These are phyloP conservation scores for Bjerkandera adusta DNA, from an alignment of 1,284 basidiomycete genomes.

Conservation along the genomic window DNA sequence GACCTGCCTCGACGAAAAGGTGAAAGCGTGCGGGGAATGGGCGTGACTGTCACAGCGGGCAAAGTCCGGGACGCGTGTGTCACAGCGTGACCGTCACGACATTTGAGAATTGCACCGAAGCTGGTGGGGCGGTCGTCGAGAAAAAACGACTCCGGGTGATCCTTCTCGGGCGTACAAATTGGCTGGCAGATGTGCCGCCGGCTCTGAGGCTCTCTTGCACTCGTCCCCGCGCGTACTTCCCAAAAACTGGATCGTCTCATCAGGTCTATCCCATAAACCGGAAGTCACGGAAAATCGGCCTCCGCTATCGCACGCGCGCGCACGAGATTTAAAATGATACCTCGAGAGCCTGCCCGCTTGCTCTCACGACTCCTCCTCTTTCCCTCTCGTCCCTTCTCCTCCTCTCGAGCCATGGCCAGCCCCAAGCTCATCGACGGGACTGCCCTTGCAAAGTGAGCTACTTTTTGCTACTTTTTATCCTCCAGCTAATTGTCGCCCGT, in stretches of 20 bases:
- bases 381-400: constrained; percentile 28
- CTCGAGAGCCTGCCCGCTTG: constrained; percentile 1
- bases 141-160: not conserved
- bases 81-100: not conserved
- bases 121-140: not conserved
- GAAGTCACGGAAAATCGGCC: constrained; percentile 6
- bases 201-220: not conserved
- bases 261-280: not conserved
- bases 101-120: no score
- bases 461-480: not conserved
- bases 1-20: not conserved
- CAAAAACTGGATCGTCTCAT: not conserved
- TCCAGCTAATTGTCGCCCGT: constrained; percentile 2
- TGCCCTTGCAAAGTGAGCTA: constrained; percentile 77
- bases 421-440: constrained; percentile 85
- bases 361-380: constrained; percentile 4
- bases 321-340: constrained; percentile 16
- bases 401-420: constrained; percentile 47
- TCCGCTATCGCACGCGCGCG: constrained; percentile 11
- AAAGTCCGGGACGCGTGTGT: not conserved
- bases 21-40: not conserved
- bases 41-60: not conserved
- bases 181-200: not conserved
- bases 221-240: not conserved
- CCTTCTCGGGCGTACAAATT: not conserved